Conservation (phyloP, 108 stramenopile genomes). For the Nannochloropsis oceanica region DNA sequence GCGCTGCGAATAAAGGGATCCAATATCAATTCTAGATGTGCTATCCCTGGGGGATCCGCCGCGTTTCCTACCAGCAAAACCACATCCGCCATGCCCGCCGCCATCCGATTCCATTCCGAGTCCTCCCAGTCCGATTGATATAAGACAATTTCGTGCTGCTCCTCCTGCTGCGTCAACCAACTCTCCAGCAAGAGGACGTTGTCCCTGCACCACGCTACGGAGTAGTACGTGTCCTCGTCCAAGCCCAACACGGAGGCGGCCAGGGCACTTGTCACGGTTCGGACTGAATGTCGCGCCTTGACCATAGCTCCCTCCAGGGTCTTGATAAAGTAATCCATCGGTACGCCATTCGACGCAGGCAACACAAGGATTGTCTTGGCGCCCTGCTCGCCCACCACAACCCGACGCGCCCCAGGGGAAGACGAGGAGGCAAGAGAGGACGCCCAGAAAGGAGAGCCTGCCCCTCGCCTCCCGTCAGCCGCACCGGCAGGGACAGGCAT, state of each 20-base stretch:
- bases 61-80: slow-evolving; percentile 12
- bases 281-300: not conserved
- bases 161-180: slow-evolving; percentile 12
- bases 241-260: not conserved
- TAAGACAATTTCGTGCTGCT: slow-evolving; percentile 11
- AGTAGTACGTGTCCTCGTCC: not conserved
- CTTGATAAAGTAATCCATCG: not conserved
- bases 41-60: slow-evolving; percentile 4
- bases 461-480: not conserved
- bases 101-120: slow-evolving; percentile 14
- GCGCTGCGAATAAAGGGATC: not conserved
- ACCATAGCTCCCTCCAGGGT: not conserved
- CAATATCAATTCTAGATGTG: not conserved
- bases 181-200: not conserved
- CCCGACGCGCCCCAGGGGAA: not conserved
- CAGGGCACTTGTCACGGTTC: not conserved
- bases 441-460: not conserved
- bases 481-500: not conserved
- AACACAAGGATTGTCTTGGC: not conserved
- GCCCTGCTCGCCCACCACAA: not conserved
- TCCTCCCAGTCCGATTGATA: slow-evolving; percentile 12
- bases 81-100: not conserved
- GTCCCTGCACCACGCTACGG: not conserved
- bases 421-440: not conserved
- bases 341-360: not conserved